Percentiles rank a stretch among this genome's conserved stretches.
Conservation (phyloP, 345 rosid species). For the Gossypioides kirkii region DNA sequence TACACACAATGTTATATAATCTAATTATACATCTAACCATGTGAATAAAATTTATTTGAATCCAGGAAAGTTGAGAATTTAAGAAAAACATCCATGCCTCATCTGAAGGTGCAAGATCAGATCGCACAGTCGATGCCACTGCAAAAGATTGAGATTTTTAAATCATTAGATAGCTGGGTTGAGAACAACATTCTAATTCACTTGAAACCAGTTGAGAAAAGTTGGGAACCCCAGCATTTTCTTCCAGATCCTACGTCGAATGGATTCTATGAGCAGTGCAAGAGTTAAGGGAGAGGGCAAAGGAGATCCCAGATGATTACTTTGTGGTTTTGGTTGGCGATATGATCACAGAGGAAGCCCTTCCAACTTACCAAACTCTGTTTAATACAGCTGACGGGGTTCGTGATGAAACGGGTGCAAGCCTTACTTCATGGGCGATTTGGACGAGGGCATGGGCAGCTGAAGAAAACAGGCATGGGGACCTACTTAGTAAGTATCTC, state of each 20-base stretch:
- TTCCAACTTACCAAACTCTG: conserved; percentile 52
- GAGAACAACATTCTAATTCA: conserved; percentile 58
- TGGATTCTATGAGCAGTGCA: conserved; percentile 74
- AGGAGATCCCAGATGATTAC: conserved; percentile 81
- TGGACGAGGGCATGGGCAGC: not conserved
- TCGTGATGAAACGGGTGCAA: not conserved
- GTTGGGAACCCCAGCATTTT: conserved; percentile 93
- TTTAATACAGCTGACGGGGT: conserved; percentile 28
- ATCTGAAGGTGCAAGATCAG: conserved; percentile 66
- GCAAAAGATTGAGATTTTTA: conserved; percentile 83
- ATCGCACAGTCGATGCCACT: conserved; percentile 86
- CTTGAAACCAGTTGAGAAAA: conserved; percentile 78
- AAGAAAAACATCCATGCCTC: conserved; percentile 72
- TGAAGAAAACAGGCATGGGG: not conserved
- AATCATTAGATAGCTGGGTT: conserved; percentile 85
- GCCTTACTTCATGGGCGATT: not conserved
- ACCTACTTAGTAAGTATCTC: not conserved
- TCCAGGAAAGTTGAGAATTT: conserved; percentile 62
- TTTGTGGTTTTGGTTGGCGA: conserved; percentile 52
- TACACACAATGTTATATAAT: too few species aligned
- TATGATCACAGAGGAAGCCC: conserved; percentile 57
- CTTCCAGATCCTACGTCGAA: conserved; percentile 78
- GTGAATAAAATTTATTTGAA: not conserved
- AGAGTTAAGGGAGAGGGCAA: conserved; percentile 72
- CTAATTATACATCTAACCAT: too few species aligned